phyloP scores from a whole-genome alignment of 140 eudicot species.

The Flaveria floridana region DNA sequence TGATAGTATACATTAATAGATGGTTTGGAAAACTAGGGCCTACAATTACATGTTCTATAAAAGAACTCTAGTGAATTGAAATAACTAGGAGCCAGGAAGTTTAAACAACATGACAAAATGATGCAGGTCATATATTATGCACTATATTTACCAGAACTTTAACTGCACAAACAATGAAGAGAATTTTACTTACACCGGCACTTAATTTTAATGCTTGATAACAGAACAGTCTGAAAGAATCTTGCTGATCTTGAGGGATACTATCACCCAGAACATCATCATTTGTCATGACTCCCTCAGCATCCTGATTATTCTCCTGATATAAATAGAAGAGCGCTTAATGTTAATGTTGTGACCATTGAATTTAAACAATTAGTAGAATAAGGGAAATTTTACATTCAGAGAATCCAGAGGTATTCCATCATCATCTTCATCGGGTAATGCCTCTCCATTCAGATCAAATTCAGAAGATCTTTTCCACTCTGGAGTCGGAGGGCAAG shows the following conservation, averaged over 20 bases:
- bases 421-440: conserved; percentile 72
- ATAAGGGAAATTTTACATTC: conserved; percentile 34
- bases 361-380: background rate
- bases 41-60: background rate
- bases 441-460: conserved; percentile 92
- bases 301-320: conserved; percentile 60
- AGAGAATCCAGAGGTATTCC: conserved; percentile 52
- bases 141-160: background rate
- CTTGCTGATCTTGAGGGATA: conserved; percentile 78
- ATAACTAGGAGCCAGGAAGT: background rate
- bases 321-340: conserved; percentile 13
- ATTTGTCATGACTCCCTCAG: conserved; percentile 64
- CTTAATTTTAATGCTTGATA: conserved; percentile 64
- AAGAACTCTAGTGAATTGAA: background rate
- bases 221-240: conserved; percentile 65
- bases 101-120: background rate
- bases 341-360: conserved; percentile 8
- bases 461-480: conserved; percentile 88
- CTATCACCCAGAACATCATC: conserved; percentile 95
- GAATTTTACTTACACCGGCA: conserved; percentile 50
- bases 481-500: conserved; percentile 90
- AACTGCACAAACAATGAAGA: conserved; percentile 9
- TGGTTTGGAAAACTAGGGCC: conserved; percentile 4
- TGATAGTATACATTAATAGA: background rate
- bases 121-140: background rate